phyloP scores from a whole-genome alignment of 371 early-diverging fungal genomes.

The Haplosporangium sp. region DNA sequence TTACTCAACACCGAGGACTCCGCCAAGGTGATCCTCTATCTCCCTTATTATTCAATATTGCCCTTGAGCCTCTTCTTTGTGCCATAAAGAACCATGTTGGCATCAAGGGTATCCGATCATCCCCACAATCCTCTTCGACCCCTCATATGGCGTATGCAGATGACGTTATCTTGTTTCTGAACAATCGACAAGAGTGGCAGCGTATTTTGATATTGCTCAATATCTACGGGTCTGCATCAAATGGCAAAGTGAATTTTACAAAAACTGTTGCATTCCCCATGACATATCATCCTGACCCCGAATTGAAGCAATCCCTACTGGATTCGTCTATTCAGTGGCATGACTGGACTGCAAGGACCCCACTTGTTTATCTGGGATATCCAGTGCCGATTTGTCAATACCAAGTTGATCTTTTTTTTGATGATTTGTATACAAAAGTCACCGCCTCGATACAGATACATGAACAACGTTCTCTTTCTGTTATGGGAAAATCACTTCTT shows the following conservation, averaged over 20 bases:
- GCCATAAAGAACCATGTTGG: constrained; percentile 4
- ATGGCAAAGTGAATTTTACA: background rate
- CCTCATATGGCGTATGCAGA: constrained; percentile 4
- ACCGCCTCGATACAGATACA: no score
- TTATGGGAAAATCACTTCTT: no score
- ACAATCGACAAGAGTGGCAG: background rate
- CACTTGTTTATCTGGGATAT: no score
- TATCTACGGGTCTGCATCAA: background rate
- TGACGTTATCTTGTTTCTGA: background rate
- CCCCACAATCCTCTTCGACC: background rate
- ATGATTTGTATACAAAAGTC: no score
- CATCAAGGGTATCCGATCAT: background rate
- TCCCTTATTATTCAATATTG: constrained; percentile 28
- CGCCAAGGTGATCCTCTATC: constrained; percentile 35
- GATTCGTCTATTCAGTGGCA: background rate
- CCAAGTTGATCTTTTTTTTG: no score
- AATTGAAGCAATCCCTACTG: background rate
- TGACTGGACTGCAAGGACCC: no score
- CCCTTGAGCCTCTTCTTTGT: constrained; percentile 44
- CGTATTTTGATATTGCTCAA: background rate
- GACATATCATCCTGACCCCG: background rate
- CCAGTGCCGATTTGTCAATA: no score
- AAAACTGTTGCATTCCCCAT: background rate
- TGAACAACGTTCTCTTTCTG: no score
- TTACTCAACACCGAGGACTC: constrained; percentile 15